phyloP scores from a whole-genome alignment of 371 early-diverging fungal species.

The Dichotomocladium elegans region DNA sequence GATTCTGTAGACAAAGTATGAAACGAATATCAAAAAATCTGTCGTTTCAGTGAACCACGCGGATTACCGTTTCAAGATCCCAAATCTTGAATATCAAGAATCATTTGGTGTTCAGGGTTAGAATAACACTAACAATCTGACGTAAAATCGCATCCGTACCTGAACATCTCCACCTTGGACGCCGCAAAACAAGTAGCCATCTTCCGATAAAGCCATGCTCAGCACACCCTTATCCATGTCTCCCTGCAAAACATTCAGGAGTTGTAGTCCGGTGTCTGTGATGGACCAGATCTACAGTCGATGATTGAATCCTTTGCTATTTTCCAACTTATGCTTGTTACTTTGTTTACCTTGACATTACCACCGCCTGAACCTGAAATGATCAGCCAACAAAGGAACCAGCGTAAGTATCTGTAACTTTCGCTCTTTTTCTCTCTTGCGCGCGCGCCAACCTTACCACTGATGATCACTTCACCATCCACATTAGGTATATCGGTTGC shows the following conservation, averaged over 20 bases:
- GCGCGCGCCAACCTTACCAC: no score
- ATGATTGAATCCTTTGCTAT: background rate
- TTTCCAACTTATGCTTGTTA: background rate
- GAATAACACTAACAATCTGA: no score
- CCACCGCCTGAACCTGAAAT: conserved; percentile 68
- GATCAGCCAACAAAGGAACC: background rate
- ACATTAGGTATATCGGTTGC: conserved; percentile 50
- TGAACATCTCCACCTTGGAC: conserved; percentile 77
- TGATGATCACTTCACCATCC: conserved; percentile 59
- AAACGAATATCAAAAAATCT: background rate
- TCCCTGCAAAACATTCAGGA: conserved; percentile 41
- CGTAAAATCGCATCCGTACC: conserved; percentile 22
- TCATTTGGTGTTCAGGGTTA: no score
- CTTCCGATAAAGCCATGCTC: conserved; percentile 58
- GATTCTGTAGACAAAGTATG: conserved; percentile 27
- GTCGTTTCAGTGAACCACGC: background rate
- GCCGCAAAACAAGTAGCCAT: conserved; percentile 74
- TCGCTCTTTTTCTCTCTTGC: no score
- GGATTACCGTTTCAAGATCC: conserved; percentile 71
- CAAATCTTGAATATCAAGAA: no score
- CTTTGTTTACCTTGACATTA: conserved; percentile 50
- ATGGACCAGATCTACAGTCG: conserved; percentile 55
- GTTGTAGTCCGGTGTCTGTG: conserved; percentile 32
- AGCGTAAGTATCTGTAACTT: background rate
- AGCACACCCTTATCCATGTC: conserved; percentile 61